phyloP scores from a whole-genome alignment of 176 grass and related monocot genomes.

The Musa schizocarpa region DNA sequence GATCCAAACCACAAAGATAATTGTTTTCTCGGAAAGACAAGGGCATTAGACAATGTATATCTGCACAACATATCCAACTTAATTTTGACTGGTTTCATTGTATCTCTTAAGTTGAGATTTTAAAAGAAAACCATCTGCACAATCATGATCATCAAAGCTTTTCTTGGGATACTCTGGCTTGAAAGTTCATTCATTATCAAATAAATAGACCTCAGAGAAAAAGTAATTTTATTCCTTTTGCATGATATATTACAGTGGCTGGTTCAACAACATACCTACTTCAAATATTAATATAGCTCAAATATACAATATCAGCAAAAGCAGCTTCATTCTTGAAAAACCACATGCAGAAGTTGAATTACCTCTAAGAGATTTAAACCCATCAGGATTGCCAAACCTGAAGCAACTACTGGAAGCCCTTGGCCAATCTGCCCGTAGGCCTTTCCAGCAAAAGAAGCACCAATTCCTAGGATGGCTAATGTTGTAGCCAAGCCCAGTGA shows the following conservation, averaged over 20 bases:
- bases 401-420: constrained; percentile 89
- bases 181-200: neutral
- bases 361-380: constrained; percentile 91
- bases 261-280: neutral
- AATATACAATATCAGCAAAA: neutral
- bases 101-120: neutral
- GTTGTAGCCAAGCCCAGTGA: constrained; percentile 90
- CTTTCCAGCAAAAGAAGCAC: constrained; percentile 95
- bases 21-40: neutral
- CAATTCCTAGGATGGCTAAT: constrained; percentile 79
- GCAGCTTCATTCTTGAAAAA: neutral
- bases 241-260: neutral
- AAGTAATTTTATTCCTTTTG: neutral
- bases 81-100: neutral
- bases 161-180: neutral
- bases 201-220: neutral
- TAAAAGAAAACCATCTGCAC: too few relatives aligned
- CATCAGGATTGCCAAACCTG: constrained; percentile 76
- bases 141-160: neutral
- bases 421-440: constrained; percentile 93
- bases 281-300: neutral
- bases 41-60: neutral
- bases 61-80: neutral
- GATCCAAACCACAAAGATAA: neutral
- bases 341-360: constrained; percentile 4